Evolutionary conservation across 257 asterid genomes (phyloP).

Genomic region (Solanum infundibuliforme): DNA sequence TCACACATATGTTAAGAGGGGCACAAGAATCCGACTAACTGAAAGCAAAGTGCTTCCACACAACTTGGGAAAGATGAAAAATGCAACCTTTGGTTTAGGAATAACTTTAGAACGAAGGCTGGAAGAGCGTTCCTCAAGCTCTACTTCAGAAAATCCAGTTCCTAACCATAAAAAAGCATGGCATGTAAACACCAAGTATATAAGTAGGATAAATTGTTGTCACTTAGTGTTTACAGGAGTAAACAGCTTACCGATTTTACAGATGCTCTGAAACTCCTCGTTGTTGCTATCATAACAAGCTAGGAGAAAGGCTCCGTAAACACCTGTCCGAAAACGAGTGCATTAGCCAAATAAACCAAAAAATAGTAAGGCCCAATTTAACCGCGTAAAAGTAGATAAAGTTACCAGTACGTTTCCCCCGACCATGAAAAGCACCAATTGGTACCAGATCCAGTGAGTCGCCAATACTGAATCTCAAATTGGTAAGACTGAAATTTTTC

Average conservation of each 20-base stretch:
- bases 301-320: conserved; percentile 91
- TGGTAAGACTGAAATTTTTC: background rate
- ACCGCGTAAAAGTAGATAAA: background rate
- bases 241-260: conserved; percentile 70
- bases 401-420: conserved; percentile 88
- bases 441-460: conserved; percentile 97
- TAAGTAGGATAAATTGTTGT: background rate
- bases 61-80: background rate
- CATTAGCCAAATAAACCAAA: background rate
- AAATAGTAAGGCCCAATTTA: background rate
- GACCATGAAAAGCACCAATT: conserved; percentile 93
- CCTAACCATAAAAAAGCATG: conserved; percentile 31
- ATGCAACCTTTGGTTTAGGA: conserved; percentile 67
- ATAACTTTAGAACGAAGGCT: conserved; percentile 81
- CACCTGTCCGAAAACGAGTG: conserved; percentile 37
- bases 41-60: background rate
- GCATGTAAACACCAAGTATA: background rate
- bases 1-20: conserved; percentile 9
- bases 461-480: conserved; percentile 52
- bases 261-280: conserved; percentile 91
- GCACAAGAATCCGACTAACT: background rate
- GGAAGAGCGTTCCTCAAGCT: conserved; percentile 84
- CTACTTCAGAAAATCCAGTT: conserved; percentile 82
- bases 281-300: conserved; percentile 84
- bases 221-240: conserved; percentile 10